phyloP scores from a whole-genome alignment of 805 yeast genomes.

The Cyberlindnera euphorbiiphila region DNA sequence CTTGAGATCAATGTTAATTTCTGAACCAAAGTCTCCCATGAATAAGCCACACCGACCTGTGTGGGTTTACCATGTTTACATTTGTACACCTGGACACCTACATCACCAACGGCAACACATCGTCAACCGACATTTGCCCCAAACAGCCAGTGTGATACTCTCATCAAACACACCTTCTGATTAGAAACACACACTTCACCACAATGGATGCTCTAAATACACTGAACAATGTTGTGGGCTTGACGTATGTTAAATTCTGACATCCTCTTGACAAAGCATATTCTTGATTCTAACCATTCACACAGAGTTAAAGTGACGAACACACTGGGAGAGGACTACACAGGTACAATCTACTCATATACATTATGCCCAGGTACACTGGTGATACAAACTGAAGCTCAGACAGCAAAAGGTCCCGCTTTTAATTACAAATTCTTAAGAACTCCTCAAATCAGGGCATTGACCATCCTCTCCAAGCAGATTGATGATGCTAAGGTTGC shows the following conservation, averaged over 20 bases:
- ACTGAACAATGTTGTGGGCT: slow-evolving; percentile 10
- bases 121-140: too few relatives aligned
- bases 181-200: background rate
- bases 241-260: slow-evolving; percentile 9
- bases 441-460: slow-evolving; percentile 51
- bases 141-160: background rate
- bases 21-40: too few relatives aligned
- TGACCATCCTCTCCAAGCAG: slow-evolving; percentile 43
- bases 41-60: too few relatives aligned
- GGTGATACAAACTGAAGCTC: slow-evolving; percentile 26
- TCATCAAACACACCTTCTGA: background rate
- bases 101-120: too few relatives aligned
- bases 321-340: slow-evolving; percentile 48
- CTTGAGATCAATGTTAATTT: too few relatives aligned
- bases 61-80: too few relatives aligned
- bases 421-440: slow-evolving; percentile 49
- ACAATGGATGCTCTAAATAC: slow-evolving; percentile 9
- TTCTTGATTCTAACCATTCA: too few relatives aligned
- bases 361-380: slow-evolving; percentile 39
- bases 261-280: too few relatives aligned
- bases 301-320: slow-evolving; percentile 57
- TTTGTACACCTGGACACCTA: too few relatives aligned
- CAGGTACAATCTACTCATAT: slow-evolving; percentile 64
- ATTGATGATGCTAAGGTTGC: slow-evolving; percentile 22
- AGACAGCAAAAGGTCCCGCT: slow-evolving; percentile 10